Evolutionary conservation across 768 basidiomycete genomes (phyloP), one percentile per base, ranked within the genome.

Genomic region (Boletellus ananiceps): DNA sequence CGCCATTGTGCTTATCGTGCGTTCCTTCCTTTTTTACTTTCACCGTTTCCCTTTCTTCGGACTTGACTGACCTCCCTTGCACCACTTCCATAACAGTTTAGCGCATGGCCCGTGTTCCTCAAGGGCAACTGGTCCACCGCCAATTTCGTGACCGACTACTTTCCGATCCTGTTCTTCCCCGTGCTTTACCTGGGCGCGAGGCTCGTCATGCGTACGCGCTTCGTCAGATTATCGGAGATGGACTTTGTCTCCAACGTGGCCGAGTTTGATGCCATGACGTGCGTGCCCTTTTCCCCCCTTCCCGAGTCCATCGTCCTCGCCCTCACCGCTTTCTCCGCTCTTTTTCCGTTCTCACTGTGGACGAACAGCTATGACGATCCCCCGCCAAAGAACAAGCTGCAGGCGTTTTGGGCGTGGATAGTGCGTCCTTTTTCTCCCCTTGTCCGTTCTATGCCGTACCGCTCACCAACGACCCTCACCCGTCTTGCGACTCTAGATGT

Each of bases 151-250:
- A 75, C 74, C 4, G 64, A 70, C 59, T 76, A 76, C 49, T 35
- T 74, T 27, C 71, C 74, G 11, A 53, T 75, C 49, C 57, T 59
- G 33, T 56, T 76, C 43, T 78, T 81, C 70, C 77, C 77, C 14
- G 35, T 77, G 36, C 54, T 81, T 11, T 81, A 73, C 60, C 2
- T 73, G 14, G 62, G 46, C 18, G 56, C 59, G 39, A 68, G 56
- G 38, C 4, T 56, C 8, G 1, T 47, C 41, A 62, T 46, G 56
- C 52, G 53, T 32, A 51, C 32, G 1, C 51, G 40, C 3, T 0
- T 37, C 3, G 13, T 61, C 16, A 51, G 31, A 1, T 27, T 52
- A 1, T 14, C 27, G 5, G 52, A 62, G n/a, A 69, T 66, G 65
- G 65, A 66, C 36, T 69, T 66, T 40, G 46, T 49, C 5, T 45